Evolutionary conservation across 2,329 filamentous ascomycete species (phyloP).

Genomic region (Colletotrichum nymphaeae): DNA sequence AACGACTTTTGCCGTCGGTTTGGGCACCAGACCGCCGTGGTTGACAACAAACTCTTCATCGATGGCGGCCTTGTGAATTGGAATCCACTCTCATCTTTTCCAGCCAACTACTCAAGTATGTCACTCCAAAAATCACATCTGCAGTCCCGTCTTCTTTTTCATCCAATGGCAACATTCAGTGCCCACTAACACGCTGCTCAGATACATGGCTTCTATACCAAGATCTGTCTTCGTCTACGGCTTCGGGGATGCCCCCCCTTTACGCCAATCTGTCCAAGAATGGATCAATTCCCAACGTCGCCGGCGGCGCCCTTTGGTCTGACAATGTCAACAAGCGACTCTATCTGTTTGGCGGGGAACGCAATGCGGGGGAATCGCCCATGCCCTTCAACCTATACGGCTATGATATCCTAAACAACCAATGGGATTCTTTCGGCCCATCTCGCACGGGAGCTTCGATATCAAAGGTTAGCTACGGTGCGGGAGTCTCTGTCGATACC

Average conservation of each 20-base stretch:
- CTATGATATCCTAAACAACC: slow-evolving; percentile 67
- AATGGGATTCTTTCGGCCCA: slow-evolving; percentile 62
- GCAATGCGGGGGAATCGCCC: slow-evolving; percentile 51
- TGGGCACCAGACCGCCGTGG: slow-evolving; percentile 70
- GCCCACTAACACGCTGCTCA: slow-evolving; percentile 38
- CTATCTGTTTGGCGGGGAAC: slow-evolving; percentile 72
- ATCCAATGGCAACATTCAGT: background rate
- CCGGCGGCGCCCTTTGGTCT: slow-evolving; percentile 65
- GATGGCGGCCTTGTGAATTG: slow-evolving; percentile 71
- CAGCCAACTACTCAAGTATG: slow-evolving; percentile 68
- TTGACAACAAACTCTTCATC: slow-evolving; percentile 70
- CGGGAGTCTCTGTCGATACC: slow-evolving; percentile 64
- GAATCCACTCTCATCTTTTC: slow-evolving; percentile 58
- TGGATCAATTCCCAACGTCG: slow-evolving; percentile 59
- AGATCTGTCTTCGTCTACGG: slow-evolving; percentile 60
- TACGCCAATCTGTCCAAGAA: slow-evolving; percentile 70
- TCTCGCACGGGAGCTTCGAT: slow-evolving; percentile 49
- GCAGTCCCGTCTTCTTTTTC: background rate
- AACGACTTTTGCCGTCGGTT: slow-evolving; percentile 64
- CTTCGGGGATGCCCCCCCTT: slow-evolving; percentile 62
- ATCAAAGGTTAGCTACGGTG: slow-evolving; percentile 65
- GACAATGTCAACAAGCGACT: slow-evolving; percentile 72
- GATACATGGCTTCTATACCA: slow-evolving; percentile 68
- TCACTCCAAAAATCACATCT: slow-evolving; percentile 16
- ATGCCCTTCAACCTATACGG: slow-evolving; percentile 62